These are phyloP conservation scores for Diaporthe sp. DNA, from an alignment of 2,329 filamentous ascomycete genomes.

Conservation along the genomic window DNA sequence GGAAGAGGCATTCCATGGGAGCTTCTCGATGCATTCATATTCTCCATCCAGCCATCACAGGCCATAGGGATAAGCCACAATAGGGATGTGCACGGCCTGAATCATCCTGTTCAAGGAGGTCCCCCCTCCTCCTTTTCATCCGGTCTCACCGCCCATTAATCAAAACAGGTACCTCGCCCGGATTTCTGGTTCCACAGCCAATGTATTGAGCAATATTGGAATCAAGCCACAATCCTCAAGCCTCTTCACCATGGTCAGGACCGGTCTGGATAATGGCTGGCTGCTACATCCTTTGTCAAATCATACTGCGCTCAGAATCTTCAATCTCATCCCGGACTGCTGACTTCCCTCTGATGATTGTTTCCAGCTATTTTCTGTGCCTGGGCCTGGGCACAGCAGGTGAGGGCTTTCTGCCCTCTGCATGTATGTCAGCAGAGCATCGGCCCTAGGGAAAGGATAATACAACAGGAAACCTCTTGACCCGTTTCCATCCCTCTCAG, in stretches of 20 bases:
- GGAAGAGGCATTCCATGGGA: not conserved
- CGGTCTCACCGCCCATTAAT: constrained; percentile 21
- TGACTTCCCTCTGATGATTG: not conserved
- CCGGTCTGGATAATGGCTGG: not conserved
- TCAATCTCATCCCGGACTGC: too few species aligned
- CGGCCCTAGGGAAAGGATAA: too few species aligned
- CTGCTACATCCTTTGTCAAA: not conserved
- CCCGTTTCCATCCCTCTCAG: not conserved
- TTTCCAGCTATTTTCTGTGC: not conserved
- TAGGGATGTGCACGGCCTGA: not conserved
- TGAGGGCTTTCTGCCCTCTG: not conserved
- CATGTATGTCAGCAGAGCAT: too few species aligned
- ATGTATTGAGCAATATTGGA: not conserved
- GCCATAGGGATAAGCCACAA: constrained; percentile 7
- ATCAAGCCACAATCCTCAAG: not conserved
- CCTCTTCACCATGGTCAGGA: not conserved
- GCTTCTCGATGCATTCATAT: not conserved
- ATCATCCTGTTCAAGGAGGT: not conserved
- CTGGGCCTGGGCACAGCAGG: too few species aligned
- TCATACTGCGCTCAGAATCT: not conserved
- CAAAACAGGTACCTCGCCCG: not conserved
- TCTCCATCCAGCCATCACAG: not conserved
- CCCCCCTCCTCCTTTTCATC: not conserved
- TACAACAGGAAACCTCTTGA: not conserved
- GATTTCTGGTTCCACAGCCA: constrained; percentile 12